Evolutionary conservation across 2,329 filamentous ascomycete genomes (phyloP).

Genomic region (Cladosporium sp.): DNA sequence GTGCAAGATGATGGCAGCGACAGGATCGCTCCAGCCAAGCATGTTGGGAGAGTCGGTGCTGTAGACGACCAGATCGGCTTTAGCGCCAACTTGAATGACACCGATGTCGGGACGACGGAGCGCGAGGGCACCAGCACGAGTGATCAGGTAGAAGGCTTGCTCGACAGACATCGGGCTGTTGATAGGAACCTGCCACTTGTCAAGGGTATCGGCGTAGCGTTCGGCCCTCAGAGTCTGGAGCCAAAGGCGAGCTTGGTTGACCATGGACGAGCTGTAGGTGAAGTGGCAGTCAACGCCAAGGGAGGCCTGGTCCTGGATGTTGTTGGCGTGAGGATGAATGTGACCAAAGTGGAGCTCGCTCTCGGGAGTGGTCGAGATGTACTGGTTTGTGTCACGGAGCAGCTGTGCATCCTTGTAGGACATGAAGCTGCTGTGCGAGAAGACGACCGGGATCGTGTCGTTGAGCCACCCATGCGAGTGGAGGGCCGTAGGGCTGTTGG

Average conservation of each 20-base stretch:
- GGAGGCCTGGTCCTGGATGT: slow-evolving; percentile 52
- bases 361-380: slow-evolving; percentile 61
- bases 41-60: slow-evolving; percentile 53
- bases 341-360: slow-evolving; percentile 63
- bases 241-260: slow-evolving; percentile 59
- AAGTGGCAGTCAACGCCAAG: slow-evolving; percentile 30
- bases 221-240: slow-evolving; percentile 50
- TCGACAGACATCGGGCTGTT: slow-evolving; percentile 56
- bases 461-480: slow-evolving; percentile 45
- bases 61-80: slow-evolving; percentile 59
- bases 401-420: slow-evolving; percentile 44
- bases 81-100: slow-evolving; percentile 52
- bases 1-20: slow-evolving; percentile 60
- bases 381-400: slow-evolving; percentile 54
- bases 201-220: slow-evolving; percentile 45
- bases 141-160: slow-evolving; percentile 60
- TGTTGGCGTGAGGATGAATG: slow-evolving; percentile 47
- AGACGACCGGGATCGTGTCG: slow-evolving; percentile 51
- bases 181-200: slow-evolving; percentile 47
- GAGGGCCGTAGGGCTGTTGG: slow-evolving; percentile 36
- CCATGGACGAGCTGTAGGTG: slow-evolving; percentile 29
- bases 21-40: slow-evolving; percentile 58
- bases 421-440: slow-evolving; percentile 55
- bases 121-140: slow-evolving; percentile 55
- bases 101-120: slow-evolving; percentile 56